These are phyloP conservation scores for Microbotryum silenes-acaulis DNA, from an alignment of 1,284 basidiomycete genomes.

Conservation along the genomic window DNA sequence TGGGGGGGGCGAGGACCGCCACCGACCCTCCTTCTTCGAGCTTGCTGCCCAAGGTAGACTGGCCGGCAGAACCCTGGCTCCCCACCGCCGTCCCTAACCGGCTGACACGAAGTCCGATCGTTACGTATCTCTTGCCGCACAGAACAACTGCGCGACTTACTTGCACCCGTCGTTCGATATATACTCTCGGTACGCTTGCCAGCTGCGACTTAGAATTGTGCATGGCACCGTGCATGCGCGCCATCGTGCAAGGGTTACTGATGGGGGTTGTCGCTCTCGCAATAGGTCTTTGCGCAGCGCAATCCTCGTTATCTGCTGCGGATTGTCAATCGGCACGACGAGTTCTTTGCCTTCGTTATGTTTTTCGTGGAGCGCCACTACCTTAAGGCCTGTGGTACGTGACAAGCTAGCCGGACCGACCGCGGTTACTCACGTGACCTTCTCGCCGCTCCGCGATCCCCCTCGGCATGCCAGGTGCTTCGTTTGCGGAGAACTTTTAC, in stretches of 20 bases:
- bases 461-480: conserved; percentile 54
- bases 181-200: conserved; percentile 61
- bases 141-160: conserved; percentile 82
- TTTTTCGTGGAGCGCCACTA: conserved; percentile 84
- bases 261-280: background rate
- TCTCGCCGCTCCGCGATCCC: background rate
- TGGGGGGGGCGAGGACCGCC: conserved; percentile 43
- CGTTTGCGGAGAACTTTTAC: conserved; percentile 90
- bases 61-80: background rate
- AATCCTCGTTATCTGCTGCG: conserved; percentile 88
- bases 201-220: background rate
- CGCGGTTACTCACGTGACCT: background rate
- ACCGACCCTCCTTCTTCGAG: conserved; percentile 79
- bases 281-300: conserved; percentile 84
- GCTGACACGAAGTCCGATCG: background rate
- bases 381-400: conserved; percentile 63
- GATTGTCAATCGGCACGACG: conserved; percentile 90
- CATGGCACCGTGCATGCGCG: conserved; percentile 1
- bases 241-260: background rate
- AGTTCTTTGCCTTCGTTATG: conserved; percentile 85
- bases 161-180: conserved; percentile 94
- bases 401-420: background rate
- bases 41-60: conserved; percentile 64
- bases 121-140: background rate
- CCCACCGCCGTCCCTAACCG: background rate